Evolutionary conservation across 192 early-diverging fungal species (phyloP), one percentile per base, ranked within the genome.

Genomic region (Tieghemiomyces parasiticus): DNA sequence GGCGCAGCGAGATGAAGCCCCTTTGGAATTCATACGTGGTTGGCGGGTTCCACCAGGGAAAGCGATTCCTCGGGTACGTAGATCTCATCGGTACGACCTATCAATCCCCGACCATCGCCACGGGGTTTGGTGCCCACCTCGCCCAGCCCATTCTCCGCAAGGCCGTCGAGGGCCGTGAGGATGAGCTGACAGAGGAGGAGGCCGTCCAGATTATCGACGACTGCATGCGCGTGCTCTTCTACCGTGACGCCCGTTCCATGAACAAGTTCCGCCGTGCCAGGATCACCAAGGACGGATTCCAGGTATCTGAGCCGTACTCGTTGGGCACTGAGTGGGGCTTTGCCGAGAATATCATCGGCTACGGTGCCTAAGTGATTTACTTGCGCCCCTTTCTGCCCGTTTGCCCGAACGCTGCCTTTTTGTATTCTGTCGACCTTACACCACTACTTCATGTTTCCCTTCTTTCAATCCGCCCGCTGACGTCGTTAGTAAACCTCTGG

Each of bases 11-110:
- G 66, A 70, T 88, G 53, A 82, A 99, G 71, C 93, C 93, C 45
- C 78, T 99, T 47, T 99, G 91, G 95, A 99, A 99, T 78, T 80
- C 85, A 34, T 79, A 91, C 58, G 81, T 99, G 25, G 82, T 99
- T 63, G 95, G 84, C 31, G 95, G 95, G 28, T 60, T 87, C 38
- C 71, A 88, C 46, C 77, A 88, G 52, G 82, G 83, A 2, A 25
- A 61, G 13, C 60, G 44, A 51, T 90, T 94, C 74, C 76, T 99
- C 59, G 95, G 95, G 22, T 95, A 81, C 54, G 88, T 93, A 46
- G 92, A 96, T 68, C 71, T 92, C 33, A 83, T 86, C 64, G 95
- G 93, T 50, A 96, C 93, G 20, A 89, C 91, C n/a, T 95, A 95
- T 64, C 78, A 92, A 65, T 69, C 90, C 14, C 68, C 83, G 19